Evolutionary conservation across 2,329 filamentous ascomycete species (phyloP).

Genomic region (Neonectria sp.): DNA sequence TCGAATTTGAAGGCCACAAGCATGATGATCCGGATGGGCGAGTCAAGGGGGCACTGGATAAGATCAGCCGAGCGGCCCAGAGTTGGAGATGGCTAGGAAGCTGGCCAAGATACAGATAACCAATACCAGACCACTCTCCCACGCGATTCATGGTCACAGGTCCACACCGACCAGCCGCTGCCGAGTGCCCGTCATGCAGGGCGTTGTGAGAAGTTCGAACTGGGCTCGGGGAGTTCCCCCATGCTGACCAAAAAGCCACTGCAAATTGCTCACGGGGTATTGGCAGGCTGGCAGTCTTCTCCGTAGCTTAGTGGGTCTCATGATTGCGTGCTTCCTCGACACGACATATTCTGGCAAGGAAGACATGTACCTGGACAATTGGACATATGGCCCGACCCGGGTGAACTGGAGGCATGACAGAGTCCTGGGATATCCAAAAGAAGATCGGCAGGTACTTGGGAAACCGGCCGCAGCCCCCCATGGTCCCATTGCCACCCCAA

Average conservation of each 20-base stretch:
- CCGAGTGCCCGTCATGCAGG: conserved; percentile 30
- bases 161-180: conserved; percentile 21
- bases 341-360: conserved; percentile 26
- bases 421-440: conserved; percentile 22
- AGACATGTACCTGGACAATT: background rate
- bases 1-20: conserved; percentile 83
- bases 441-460: conserved; percentile 34
- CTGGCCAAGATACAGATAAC: conserved; percentile 65
- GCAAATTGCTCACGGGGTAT: conserved; percentile 30
- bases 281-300: conserved; percentile 37
- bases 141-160: conserved; percentile 15
- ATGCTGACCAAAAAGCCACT: conserved; percentile 27
- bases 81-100: conserved; percentile 79
- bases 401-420: conserved; percentile 12
- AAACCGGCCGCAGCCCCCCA: conserved; percentile 22
- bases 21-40: conserved; percentile 66
- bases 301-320: conserved; percentile 40
- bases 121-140: conserved; percentile 39
- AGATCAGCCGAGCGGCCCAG: conserved; percentile 71
- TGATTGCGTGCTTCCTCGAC: conserved; percentile 38
- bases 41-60: conserved; percentile 73
- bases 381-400: conserved; percentile 16
- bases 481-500: conserved; percentile 28
- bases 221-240: conserved; percentile 31
- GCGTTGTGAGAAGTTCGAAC: conserved; percentile 20